Evolutionary conservation across 192 early-diverging fungal species (phyloP), one percentile per base, ranked within the genome.

Genomic region (Linnemannia hyalina): DNA sequence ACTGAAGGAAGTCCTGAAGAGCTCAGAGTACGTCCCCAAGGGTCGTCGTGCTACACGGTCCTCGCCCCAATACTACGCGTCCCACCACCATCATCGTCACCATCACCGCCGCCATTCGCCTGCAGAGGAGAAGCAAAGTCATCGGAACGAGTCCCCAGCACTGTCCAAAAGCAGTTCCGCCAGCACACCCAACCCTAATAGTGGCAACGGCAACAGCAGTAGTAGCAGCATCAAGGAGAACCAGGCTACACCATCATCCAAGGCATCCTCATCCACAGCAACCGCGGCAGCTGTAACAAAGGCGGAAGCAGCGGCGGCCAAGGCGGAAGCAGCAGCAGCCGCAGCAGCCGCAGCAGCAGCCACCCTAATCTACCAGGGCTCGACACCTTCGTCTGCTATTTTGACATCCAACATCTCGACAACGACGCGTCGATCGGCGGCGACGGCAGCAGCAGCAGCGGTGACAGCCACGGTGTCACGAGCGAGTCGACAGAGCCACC

Each of bases 1-100:
- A 49, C 69, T 86, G 40, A 86, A 86, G 54, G 77, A 86, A 22
- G 76, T 86, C 40, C 23, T 86, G n/a, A 80, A 86, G 72, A 73
- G 80, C 63, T 81, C 79, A 6, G 78, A 80, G 13, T 83, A 77
- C 35, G 9, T 47, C 18, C 79, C 75, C 42, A 86, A 81, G 72
- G 79, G 78, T n/a, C 78, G 84, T 18, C 84, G 84, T 7, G 84
- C 78, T 6, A 86, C 84, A 13, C 78, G 84, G 15, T 86, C 80
- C 1, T 86, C 80, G 26, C 84, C 84, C 1, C 79, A 77, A n/a
- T 71, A 80, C 54, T 23, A 72, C 7, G 4, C 42, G 32, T 70
- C 42, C 8, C 68, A 73, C 11, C 52, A 80, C 70, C 46, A 47
- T 20, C 70, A 65, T 26, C 77, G 74, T 32, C 23, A 11, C 15